Conservation (phyloP, 345 rosid species). For the Moricandia moricandioides region DNA sequence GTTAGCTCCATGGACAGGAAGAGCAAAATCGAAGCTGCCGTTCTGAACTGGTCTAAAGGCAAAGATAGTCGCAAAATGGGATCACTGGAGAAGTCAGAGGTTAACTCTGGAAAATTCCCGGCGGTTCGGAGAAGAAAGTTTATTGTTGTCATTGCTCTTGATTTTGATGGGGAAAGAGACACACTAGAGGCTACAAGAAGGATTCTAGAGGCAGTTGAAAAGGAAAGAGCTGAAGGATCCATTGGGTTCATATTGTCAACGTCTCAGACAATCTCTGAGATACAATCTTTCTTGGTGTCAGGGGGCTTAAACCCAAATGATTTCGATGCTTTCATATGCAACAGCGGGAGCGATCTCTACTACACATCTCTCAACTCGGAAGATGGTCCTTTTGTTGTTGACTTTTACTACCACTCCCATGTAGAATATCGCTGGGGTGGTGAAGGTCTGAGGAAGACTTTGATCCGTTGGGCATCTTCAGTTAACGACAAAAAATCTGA, state of each 20-base stretch:
- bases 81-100: constrained; percentile 59
- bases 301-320: constrained; percentile 69
- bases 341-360: constrained; percentile 92
- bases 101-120: constrained; percentile 65
- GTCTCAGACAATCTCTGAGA: constrained; percentile 78
- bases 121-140: constrained; percentile 79
- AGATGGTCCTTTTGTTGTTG: constrained; percentile 69
- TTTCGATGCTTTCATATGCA: constrained; percentile 95
- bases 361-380: constrained; percentile 73
- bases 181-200: constrained; percentile 60
- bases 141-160: constrained; percentile 79
- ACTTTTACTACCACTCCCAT: constrained; percentile 96
- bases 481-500: constrained; percentile 52
- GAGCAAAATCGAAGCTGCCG: constrained; percentile 76
- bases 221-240: constrained; percentile 79
- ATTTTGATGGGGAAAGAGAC: constrained; percentile 49
- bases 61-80: constrained; percentile 61
- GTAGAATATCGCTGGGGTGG: constrained; percentile 99
- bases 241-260: constrained; percentile 88
- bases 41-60: constrained; percentile 77
- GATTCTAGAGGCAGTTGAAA: constrained; percentile 67
- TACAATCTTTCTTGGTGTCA: constrained; percentile 62
- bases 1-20: constrained; percentile 57
- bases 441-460: constrained; percentile 91
- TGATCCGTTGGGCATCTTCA: constrained; percentile 84